Percentiles rank a stretch among this genome's conserved stretches.
These are phyloP conservation scores for Ceratocystis destructans DNA, from an alignment of 2,329 filamentous ascomycete species.

Conservation along the genomic window DNA sequence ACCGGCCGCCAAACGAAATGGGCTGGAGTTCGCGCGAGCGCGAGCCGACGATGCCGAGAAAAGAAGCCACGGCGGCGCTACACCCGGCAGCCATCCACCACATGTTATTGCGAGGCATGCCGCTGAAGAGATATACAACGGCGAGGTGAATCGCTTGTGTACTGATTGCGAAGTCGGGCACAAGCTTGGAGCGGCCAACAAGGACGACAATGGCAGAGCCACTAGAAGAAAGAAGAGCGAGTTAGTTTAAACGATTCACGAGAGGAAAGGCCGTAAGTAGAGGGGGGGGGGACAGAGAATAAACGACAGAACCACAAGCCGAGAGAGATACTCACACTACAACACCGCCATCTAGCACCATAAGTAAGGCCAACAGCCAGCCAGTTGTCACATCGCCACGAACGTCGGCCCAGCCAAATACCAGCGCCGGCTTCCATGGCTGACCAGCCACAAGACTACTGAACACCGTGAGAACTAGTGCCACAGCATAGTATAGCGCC, in stretches of 20 bases:
- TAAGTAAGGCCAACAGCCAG: conserved; percentile 45
- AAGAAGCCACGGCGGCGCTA: conserved; percentile 35
- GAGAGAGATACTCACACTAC: conserved; percentile 31
- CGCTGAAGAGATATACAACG: conserved; percentile 64
- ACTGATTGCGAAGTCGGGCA: conserved; percentile 87
- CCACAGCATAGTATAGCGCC: conserved; percentile 39
- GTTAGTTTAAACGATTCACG: not conserved
- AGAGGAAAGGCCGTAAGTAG: not conserved
- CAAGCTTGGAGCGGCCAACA: conserved; percentile 79
- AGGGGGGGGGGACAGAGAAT: not conserved
- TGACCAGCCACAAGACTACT: conserved; percentile 44
- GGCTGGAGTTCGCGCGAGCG: conserved; percentile 79
- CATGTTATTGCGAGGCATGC: conserved; percentile 62
- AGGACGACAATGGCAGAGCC: conserved; percentile 71
- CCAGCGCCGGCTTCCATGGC: conserved; percentile 38
- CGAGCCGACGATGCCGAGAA: conserved; percentile 76
- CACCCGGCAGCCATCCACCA: conserved; percentile 62
- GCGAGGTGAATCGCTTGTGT: conserved; percentile 73
- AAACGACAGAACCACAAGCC: not conserved
- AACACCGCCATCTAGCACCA: conserved; percentile 42
- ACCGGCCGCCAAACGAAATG: conserved; percentile 64
- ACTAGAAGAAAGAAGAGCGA: conserved; percentile 32
- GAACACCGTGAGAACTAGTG: conserved; percentile 42
- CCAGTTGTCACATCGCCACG: conserved; percentile 49
- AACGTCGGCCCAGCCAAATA: conserved; percentile 45